Evolutionary conservation across 2,329 filamentous ascomycete species (phyloP).

Genomic region (Pseudocercospora cruenta): DNA sequence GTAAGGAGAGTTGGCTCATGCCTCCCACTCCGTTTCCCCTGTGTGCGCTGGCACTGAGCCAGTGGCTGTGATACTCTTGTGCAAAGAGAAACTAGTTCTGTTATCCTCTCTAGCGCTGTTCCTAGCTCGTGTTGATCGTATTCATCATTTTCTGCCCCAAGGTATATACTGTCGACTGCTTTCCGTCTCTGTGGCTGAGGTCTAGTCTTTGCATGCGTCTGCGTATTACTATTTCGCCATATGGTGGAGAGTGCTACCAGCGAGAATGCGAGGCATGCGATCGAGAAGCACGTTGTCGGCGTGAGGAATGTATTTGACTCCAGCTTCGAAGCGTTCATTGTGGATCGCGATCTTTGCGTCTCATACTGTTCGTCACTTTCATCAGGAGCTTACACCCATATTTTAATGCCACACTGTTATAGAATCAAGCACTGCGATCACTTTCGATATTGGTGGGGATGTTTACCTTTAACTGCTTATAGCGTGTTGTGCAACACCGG

Average conservation of each 20-base stretch:
- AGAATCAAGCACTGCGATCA: background rate
- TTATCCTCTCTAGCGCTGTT: background rate
- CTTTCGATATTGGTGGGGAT: background rate
- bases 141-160: background rate
- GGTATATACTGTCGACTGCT: constrained; percentile 18
- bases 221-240: constrained; percentile 22
- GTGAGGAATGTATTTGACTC: constrained; percentile 23
- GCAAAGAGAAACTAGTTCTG: constrained; percentile 11
- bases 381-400: background rate
- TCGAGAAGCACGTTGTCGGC: constrained; percentile 31
- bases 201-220: background rate
- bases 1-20: constrained; percentile 27
- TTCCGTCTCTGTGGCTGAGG: constrained; percentile 10
- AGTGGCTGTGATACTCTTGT: background rate
- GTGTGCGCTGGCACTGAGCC: too few species aligned
- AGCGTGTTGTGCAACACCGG: background rate
- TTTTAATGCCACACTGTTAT: background rate
- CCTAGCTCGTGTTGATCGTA: background rate
- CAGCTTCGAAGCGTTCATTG: constrained; percentile 11
- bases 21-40: background rate
- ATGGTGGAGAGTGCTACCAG: constrained; percentile 29
- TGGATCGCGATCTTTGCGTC: background rate
- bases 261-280: constrained; percentile 34
- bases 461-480: background rate
- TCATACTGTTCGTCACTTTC: background rate